Conservation (phyloP, 2,329 filamentous ascomycete species). For the Sphaerulina vaccinii region DNA sequence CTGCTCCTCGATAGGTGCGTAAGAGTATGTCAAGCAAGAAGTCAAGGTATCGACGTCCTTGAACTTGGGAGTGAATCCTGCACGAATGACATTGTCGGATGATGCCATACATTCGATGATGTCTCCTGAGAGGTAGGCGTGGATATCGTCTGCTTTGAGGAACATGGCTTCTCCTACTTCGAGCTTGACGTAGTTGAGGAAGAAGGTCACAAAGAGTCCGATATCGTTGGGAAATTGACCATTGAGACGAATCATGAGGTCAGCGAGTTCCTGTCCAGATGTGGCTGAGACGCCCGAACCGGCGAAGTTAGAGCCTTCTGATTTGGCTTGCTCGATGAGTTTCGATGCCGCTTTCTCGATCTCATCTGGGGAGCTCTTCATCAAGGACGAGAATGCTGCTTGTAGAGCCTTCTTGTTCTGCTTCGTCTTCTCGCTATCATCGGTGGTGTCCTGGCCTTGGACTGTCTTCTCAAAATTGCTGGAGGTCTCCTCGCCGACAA, state of each 20-base stretch:
- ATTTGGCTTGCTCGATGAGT: constrained; percentile 69
- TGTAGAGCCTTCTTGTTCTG: constrained; percentile 77
- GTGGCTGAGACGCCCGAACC: constrained; percentile 68
- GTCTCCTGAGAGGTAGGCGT: constrained; percentile 89
- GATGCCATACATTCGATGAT: constrained; percentile 99
- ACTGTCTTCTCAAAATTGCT: constrained; percentile 47
- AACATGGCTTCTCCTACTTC: constrained; percentile 92
- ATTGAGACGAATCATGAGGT: constrained; percentile 75
- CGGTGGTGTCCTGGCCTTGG: constrained; percentile 53
- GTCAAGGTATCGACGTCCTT: constrained; percentile 91
- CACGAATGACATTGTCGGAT: constrained; percentile 97
- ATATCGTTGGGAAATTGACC: constrained; percentile 85
- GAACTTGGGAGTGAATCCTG: constrained; percentile 97
- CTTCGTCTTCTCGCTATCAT: constrained; percentile 46
- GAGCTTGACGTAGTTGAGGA: constrained; percentile 91
- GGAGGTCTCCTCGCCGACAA: constrained; percentile 50
- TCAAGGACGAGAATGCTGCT: constrained; percentile 71
- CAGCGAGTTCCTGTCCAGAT: constrained; percentile 67
- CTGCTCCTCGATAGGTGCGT: constrained; percentile 89
- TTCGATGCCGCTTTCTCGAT: constrained; percentile 65
- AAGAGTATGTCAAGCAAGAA: constrained; percentile 90
- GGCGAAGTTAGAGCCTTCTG: constrained; percentile 71
- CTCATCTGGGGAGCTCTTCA: constrained; percentile 70
- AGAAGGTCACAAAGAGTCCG: constrained; percentile 92
- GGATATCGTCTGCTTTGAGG: constrained; percentile 92